phyloP scores from a whole-genome alignment of 2,329 filamentous ascomycete genomes.

The Fusarium fujikuroi region DNA sequence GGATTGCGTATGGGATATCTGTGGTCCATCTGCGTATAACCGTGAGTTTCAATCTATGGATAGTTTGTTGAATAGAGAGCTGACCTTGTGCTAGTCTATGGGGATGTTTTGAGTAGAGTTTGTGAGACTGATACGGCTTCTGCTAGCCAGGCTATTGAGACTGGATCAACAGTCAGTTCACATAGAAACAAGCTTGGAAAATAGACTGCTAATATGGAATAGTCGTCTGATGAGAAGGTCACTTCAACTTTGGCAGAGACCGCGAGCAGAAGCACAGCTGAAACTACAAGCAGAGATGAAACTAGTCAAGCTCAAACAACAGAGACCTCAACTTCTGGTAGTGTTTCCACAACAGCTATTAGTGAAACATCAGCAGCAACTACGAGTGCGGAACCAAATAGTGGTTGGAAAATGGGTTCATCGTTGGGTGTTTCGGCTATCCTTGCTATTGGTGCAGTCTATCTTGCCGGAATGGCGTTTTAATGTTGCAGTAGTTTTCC shows the following conservation, averaged over 20 bases:
- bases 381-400: not conserved
- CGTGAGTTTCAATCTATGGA: not conserved
- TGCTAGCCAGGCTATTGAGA: not conserved
- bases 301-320: not conserved
- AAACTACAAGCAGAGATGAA: not conserved
- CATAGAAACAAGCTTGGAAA: rapidly evolving
- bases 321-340: not conserved
- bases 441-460: not conserved
- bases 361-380: not conserved
- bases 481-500: rapidly evolving
- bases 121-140: slow-evolving; percentile 1
- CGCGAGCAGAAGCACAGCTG: not conserved
- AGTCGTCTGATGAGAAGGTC: not conserved
- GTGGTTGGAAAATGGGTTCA: too few species aligned
- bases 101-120: not conserved
- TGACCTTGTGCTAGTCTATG: not conserved
- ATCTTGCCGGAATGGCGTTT: not conserved
- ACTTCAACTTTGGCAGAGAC: not conserved
- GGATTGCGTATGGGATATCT: slow-evolving; percentile 10
- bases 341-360: rapidly evolving
- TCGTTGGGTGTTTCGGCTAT: not conserved
- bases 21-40: slow-evolving; percentile 18
- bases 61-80: rapidly evolving
- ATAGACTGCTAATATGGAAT: not conserved
- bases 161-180: not conserved